Percentiles rank a stretch among this genome's conserved stretches.
These are phyloP conservation scores for Exserohilum turcica DNA, from an alignment of 2,329 filamentous ascomycete species.

Conservation along the genomic window DNA sequence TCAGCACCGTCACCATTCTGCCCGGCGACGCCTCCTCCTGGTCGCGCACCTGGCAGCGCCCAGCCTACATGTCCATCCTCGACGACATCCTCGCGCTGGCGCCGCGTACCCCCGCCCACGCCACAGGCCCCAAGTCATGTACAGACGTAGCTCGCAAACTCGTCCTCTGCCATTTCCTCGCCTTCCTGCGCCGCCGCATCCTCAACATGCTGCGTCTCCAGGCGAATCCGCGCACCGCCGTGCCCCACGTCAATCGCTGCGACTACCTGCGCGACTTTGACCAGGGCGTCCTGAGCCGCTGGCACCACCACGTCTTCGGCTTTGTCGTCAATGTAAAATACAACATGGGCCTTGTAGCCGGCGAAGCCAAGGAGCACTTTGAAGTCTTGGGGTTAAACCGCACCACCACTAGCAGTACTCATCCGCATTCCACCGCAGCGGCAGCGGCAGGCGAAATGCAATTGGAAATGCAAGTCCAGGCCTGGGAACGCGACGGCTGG, in stretches of 20 bases:
- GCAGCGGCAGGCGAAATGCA: no score
- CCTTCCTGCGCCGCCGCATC: neutral
- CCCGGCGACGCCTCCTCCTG: neutral
- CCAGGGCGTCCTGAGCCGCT: neutral
- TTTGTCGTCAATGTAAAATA: conserved; percentile 4
- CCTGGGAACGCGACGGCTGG: conserved; percentile 3
- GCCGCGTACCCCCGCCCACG: neutral
- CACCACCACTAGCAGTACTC: no score
- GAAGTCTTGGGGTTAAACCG: neutral
- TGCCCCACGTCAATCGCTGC: neutral
- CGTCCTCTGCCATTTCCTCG: neutral
- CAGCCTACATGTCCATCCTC: neutral
- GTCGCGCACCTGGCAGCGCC: neutral
- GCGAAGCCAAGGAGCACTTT: conserved; percentile 1
- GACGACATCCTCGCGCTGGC: conserved; percentile 1
- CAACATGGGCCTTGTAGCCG: conserved; percentile 3
- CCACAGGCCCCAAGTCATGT: neutral
- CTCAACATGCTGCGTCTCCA: conserved; percentile 3
- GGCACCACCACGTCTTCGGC: neutral
- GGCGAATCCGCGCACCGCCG: neutral
- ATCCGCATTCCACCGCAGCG: no score
- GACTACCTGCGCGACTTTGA: conserved; percentile 4
- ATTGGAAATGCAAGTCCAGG: neutral
- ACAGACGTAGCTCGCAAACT: conserved; percentile 6
- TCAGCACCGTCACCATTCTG: neutral